Conservation (phyloP, 495 filamentous ascomycete genomes). For the Penicillium malachiteum region DNA sequence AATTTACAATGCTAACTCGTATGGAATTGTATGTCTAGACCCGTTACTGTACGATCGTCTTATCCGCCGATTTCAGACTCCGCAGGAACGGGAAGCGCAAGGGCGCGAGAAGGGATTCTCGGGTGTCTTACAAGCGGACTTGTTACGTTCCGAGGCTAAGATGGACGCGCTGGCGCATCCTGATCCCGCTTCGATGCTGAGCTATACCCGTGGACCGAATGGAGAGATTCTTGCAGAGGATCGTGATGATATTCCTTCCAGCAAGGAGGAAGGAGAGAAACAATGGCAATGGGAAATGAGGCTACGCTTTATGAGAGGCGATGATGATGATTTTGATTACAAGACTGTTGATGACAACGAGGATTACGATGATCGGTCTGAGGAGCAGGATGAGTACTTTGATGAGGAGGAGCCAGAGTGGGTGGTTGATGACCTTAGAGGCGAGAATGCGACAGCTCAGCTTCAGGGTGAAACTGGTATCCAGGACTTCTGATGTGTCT, state of each 20-base stretch:
- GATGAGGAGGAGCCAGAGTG: conserved; percentile 71
- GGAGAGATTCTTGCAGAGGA: conserved; percentile 59
- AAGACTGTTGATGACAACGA: conserved; percentile 64
- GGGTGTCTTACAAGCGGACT: conserved; percentile 67
- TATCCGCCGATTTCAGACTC: conserved; percentile 73
- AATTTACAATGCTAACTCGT: conserved; percentile 27
- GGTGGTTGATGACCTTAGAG: conserved; percentile 48
- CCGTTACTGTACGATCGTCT: conserved; percentile 78
- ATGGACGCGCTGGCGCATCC: conserved; percentile 61
- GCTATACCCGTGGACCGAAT: conserved; percentile 45
- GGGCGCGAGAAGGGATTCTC: conserved; percentile 71
- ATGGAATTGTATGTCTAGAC: conserved; percentile 47
- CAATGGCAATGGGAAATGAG: conserved; percentile 69
- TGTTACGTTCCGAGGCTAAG: conserved; percentile 71
- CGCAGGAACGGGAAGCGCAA: conserved; percentile 70
- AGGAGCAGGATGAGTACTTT: conserved; percentile 71
- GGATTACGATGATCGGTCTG: conserved; percentile 61
- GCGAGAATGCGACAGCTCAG: conserved; percentile 30
- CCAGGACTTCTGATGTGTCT: conserved; percentile 65
- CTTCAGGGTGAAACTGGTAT: conserved; percentile 73
- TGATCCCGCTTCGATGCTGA: conserved; percentile 49
- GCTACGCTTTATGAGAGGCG: conserved; percentile 66
- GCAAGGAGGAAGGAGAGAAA: conserved; percentile 62
- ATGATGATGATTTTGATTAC: conserved; percentile 78
- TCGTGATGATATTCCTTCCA: conserved; percentile 54